phyloP scores from a whole-genome alignment of 1,139 yeast genomes.

The Chernovozyma aurita region DNA sequence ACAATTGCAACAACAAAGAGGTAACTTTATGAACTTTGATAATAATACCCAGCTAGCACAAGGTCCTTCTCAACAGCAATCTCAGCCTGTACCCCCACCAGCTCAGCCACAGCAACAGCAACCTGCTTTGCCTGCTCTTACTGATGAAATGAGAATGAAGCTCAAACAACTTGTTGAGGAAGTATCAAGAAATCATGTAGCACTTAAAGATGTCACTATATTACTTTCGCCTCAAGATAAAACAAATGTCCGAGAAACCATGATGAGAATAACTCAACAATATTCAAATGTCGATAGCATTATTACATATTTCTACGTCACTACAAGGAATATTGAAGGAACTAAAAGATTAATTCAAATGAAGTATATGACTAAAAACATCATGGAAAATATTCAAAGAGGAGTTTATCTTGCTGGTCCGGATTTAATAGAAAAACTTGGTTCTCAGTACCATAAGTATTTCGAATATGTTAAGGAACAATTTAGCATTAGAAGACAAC shows the following conservation, averaged over 20 bases:
- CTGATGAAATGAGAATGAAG: slow-evolving; percentile 43
- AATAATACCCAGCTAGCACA: background rate
- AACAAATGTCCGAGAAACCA: slow-evolving; percentile 53
- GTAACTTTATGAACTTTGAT: background rate
- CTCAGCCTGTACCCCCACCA: slow-evolving; percentile 5
- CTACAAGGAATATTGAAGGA: slow-evolving; percentile 70
- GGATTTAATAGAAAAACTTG: slow-evolving; percentile 64
- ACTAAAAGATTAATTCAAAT: slow-evolving; percentile 74
- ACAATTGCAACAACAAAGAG: slow-evolving; percentile 18
- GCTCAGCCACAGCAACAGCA: slow-evolving; percentile 6
- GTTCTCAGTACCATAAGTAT: slow-evolving; percentile 68
- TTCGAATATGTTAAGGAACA: slow-evolving; percentile 64
- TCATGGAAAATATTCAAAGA: slow-evolving; percentile 61
- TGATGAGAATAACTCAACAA: slow-evolving; percentile 56
- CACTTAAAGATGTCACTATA: slow-evolving; percentile 61
- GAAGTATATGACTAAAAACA: slow-evolving; percentile 74
- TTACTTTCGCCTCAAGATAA: slow-evolving; percentile 61
- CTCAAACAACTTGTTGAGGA: slow-evolving; percentile 65
- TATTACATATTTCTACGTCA: slow-evolving; percentile 70
- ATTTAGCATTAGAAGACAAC: slow-evolving; percentile 33
- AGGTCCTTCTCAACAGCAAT: slow-evolving; percentile 1
- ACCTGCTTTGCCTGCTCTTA: slow-evolving; percentile 29
- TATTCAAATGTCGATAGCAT: slow-evolving; percentile 69
- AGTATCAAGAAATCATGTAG: slow-evolving; percentile 62
- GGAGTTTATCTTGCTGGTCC: slow-evolving; percentile 64